Base-by-base conservation (phyloP, 345 rosid genomes). In the Gossypium raimondii region DNA sequence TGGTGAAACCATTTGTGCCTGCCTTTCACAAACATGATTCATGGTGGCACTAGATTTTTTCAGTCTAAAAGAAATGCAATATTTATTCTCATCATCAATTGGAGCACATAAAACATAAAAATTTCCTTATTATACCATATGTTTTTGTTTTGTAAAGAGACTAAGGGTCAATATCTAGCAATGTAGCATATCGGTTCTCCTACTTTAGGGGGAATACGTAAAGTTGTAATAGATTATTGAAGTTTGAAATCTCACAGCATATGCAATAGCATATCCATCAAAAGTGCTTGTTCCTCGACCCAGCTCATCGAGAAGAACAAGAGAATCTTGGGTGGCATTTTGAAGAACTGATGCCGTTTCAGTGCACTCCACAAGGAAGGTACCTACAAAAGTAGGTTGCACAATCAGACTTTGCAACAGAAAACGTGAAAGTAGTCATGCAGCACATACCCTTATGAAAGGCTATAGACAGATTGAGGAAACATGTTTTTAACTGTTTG, bases 241-340 rank as follows among this genome's bases (percentile, higher is more conserved):
- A 76, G 56, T 55, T 24, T 9, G 73, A 73, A 73, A 63, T 58
- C 88, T 85, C 78, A 95, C 99, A 3, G 98, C 92, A 71, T 89
- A 95, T 60, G 97, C 98, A 57, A 93, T 93, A 82, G 99, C 94
- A 74, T 95, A 95, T 76, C 99, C 98, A 65, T 93, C 98, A 73
- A 91, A 94, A 73, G 98, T 94, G 86, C 98, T 94, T 29, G 98
- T 92, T 81, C 98, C 98, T 58, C 98, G 95, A 70, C 98, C 98
- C 55, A 94, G 84, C 75, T 94, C 98, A 74, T 92, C 98, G 51
- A 94, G 98, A 84, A 94, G 80, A 62, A 94, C 97, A 16, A 94
- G 86, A 56, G 98, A 91, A 85, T 92, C 92, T 79, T 89, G 89
- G 16, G 98, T 91, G 78, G 98, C 98, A 72, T 89, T 92, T 77